Conservation (phyloP, 495 filamentous ascomycete genomes). For the Hypoxylon trugodes region DNA sequence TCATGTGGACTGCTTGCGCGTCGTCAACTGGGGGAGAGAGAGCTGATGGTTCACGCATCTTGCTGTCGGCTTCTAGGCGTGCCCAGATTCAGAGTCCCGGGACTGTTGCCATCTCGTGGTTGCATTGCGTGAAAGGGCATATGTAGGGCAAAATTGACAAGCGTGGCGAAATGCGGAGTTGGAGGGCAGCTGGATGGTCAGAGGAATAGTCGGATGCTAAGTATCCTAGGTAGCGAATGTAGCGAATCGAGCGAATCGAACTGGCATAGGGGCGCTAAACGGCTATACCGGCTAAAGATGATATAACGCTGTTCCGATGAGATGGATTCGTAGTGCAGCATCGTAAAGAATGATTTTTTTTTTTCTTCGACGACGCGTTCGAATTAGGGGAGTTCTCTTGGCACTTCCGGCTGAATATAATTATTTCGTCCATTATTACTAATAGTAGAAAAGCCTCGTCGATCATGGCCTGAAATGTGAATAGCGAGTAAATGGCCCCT, state of each 20-base stretch:
- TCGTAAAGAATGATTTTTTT: constrained; percentile 7
- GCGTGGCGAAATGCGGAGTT: constrained; percentile 40
- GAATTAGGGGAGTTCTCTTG: constrained; percentile 25
- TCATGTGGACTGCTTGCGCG: constrained; percentile 35
- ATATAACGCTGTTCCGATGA: constrained; percentile 15
- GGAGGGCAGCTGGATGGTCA: constrained; percentile 25
- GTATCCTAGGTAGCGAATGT: constrained; percentile 1
- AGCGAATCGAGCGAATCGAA: constrained; percentile 28
- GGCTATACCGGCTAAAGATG: constrained; percentile 37
- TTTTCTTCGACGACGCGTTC: constrained; percentile 1
- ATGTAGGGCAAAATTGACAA: constrained; percentile 31
- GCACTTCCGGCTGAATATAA: constrained; percentile 30
- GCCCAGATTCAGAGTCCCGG: constrained; percentile 28
- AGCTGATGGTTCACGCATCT: constrained; percentile 21
- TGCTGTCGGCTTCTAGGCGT: constrained; percentile 24
- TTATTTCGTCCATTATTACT: constrained; percentile 12
- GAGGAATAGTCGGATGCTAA: no score
- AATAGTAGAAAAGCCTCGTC: constrained; percentile 11
- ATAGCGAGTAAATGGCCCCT: constrained; percentile 19
- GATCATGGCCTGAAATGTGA: constrained; percentile 36
- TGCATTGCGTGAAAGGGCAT: constrained; percentile 32
- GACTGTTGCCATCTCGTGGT: constrained; percentile 31
- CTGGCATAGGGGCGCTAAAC: constrained; percentile 18
- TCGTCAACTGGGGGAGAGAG: constrained; percentile 21
- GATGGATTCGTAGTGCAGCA: constrained; percentile 15